Base-by-base conservation (phyloP, 345 rosid species). In the Raphanus raphanistrum region DNA sequence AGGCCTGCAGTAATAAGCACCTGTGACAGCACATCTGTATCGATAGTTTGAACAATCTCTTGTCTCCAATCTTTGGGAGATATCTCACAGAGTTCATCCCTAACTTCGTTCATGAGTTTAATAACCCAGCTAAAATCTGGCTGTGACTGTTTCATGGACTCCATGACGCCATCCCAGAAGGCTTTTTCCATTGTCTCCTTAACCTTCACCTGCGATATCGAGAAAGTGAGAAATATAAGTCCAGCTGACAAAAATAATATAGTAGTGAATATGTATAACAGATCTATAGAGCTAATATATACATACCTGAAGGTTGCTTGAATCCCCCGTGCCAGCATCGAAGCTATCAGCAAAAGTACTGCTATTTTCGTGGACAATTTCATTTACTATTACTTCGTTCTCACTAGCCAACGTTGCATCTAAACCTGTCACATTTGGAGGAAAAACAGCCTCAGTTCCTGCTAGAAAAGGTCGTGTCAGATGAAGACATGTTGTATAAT, bases 51-150 rank as follows among this genome's bases (percentile, higher is more conserved):
- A 76, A 28, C 75, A 75, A 92, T 90, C 85, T 88, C 95, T 67
- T 84, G 82, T 75, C 76, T 90, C 97, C 97, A 94, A 83, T 88
- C 85, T 76, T 83, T 79, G n/a, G 98, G 94, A 77, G 96, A 89
- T 85, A 94, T 88, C 84, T 90, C 94, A 66, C 85, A 81, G 31
- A 94, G 87, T 79, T 88, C 98, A 82, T 94, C 98, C 80, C 97
- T 90, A 66, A 90, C 95, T 83, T 94, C 98, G 76, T 80, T 86
- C 90, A 88, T 84, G 63, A 94, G 97, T 70, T 89, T 85, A 66
- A 90, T 58, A 71, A 90, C 86, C 70, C 92, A 76, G 48, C 84
- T 89, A 80, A 88, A 92, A 72, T 88, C 85, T 45, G 92, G 90
- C 28, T 83, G 81, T 9, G 84, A 84, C 74, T 85, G 87, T 80